Conservation (phyloP, 1,284 basidiomycete genomes). For the Tilletiopsis washingtonensis region DNA sequence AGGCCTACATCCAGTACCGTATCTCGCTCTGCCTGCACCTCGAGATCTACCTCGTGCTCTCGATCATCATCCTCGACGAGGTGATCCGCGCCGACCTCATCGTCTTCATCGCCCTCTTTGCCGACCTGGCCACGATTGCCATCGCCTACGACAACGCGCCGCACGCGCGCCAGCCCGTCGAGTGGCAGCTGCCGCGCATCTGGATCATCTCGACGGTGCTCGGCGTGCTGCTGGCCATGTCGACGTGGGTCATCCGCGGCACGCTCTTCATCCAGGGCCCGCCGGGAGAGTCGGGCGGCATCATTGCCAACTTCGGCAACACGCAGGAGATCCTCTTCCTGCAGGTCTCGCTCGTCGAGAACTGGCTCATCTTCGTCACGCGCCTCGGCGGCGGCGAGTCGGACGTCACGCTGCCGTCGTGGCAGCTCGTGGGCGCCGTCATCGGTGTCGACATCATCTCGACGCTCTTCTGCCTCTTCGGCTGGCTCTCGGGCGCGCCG, state of each 20-base stretch:
- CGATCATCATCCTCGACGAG: conserved; percentile 55
- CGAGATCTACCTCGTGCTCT: conserved; percentile 55
- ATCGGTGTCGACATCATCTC: conserved; percentile 54
- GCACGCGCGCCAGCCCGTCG: conserved; percentile 53
- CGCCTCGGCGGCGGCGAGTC: conserved; percentile 46
- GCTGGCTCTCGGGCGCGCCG: conserved; percentile 54
- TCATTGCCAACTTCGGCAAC: conserved; percentile 55
- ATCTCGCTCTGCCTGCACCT: conserved; percentile 54
- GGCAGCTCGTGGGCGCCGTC: conserved; percentile 54
- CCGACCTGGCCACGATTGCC: conserved; percentile 54
- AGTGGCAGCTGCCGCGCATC: conserved; percentile 58
- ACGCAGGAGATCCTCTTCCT: conserved; percentile 55
- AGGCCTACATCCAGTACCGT: conserved; percentile 52
- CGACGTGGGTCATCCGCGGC: conserved; percentile 55
- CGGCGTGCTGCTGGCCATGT: conserved; percentile 51
- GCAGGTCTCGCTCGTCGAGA: conserved; percentile 56
- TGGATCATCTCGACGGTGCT: conserved; percentile 55
- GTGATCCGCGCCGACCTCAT: conserved; percentile 56
- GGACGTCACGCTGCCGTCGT: conserved; percentile 51
- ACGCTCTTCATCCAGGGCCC: conserved; percentile 51
- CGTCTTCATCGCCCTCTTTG: conserved; percentile 57
- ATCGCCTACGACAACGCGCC: conserved; percentile 56
- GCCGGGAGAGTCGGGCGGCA: conserved; percentile 48
- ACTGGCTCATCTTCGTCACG: conserved; percentile 55
- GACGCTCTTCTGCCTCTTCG: conserved; percentile 54